A percentile compares a stretch with the other conserved stretches of the same genome.
Conservation (phyloP, 1,139 yeast species). For the Sugiyamaella castrensis region DNA sequence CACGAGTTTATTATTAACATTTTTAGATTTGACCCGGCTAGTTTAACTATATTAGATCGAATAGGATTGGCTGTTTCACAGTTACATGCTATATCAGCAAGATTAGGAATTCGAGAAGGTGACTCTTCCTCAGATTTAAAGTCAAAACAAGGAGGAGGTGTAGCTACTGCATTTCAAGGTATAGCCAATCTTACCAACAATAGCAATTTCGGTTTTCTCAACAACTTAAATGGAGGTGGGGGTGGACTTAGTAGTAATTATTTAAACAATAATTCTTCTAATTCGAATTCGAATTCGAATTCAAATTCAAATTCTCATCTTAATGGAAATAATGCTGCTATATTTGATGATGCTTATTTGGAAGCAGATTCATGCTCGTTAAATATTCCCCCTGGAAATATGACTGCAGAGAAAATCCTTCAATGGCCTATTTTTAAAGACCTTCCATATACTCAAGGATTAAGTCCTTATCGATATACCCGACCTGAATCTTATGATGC, state of each 20-base stretch:
- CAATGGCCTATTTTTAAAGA: slow-evolving; percentile 20
- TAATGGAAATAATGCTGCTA: slow-evolving; percentile 3
- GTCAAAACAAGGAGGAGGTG: not conserved
- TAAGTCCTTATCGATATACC: slow-evolving; percentile 7
- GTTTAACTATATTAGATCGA: slow-evolving; percentile 20
- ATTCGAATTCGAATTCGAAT: not conserved
- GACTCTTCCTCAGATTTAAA: not conserved
- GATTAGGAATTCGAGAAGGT: slow-evolving; percentile 12
- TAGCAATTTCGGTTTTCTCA: not conserved
- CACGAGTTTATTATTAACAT: not conserved
- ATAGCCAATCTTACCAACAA: not conserved
- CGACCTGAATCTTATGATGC: slow-evolving; percentile 17
- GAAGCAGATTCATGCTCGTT: slow-evolving; percentile 19
- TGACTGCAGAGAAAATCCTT: slow-evolving; percentile 19
- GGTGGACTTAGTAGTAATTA: slow-evolving; percentile 2
- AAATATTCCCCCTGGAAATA: slow-evolving; percentile 18
- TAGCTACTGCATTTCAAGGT: not conserved
- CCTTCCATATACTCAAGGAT: slow-evolving; percentile 12
- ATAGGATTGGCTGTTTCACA: slow-evolving; percentile 17
- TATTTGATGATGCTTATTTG: slow-evolving; percentile 12
- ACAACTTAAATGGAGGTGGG: too few relatives aligned
- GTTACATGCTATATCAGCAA: slow-evolving; percentile 16
- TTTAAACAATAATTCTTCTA: not conserved
- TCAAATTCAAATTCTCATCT: slow-evolving; percentile 7
- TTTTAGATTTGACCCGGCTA: slow-evolving; percentile 19